Percentiles rank a stretch among this genome's conserved stretches.
Evolutionary conservation across 495 filamentous ascomycete species (phyloP).

Genomic region (Pseudoneurospora amorphoporcata): DNA sequence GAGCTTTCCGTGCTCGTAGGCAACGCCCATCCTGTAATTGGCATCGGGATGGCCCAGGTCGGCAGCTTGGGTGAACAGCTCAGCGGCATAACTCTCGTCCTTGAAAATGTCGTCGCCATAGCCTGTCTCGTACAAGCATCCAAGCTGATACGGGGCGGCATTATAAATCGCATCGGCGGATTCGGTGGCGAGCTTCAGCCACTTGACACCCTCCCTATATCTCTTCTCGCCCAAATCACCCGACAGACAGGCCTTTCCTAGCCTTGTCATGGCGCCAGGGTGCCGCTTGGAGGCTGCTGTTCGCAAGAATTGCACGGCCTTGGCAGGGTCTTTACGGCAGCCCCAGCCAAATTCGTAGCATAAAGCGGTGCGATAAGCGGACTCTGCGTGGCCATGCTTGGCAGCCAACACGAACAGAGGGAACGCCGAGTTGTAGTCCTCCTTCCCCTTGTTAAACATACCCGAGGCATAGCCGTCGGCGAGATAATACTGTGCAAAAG

Average conservation of each 20-base stretch:
- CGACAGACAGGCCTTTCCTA: conserved; percentile 80
- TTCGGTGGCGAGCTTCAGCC: conserved; percentile 89
- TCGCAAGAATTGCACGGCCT: conserved; percentile 89
- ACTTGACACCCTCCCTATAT: conserved; percentile 91
- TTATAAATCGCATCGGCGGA: conserved; percentile 87
- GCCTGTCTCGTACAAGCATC: conserved; percentile 74
- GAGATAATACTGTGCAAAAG: conserved; percentile 96
- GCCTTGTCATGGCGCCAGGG: conserved; percentile 84
- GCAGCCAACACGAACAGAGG: conserved; percentile 84
- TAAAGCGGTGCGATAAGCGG: conserved; percentile 82
- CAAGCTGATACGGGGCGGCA: conserved; percentile 83
- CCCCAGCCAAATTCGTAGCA: conserved; percentile 99
- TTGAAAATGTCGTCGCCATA: conserved; percentile 87
- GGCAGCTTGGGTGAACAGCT: conserved; percentile 88
- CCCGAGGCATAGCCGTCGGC: conserved; percentile 91
- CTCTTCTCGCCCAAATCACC: conserved; percentile 79
- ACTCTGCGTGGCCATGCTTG: conserved; percentile 96
- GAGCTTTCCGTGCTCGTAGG: conserved; percentile 87
- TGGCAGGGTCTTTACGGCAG: conserved; percentile 72
- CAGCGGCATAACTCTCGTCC: conserved; percentile 82
- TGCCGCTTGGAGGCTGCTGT: conserved; percentile 87
- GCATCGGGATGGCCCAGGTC: conserved; percentile 84
- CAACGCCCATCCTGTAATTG: conserved; percentile 80
- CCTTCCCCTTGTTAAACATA: conserved; percentile 83
- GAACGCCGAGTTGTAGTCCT: conserved; percentile 84